A percentile compares a stretch with the other conserved stretches of the same genome.
Conservation (phyloP, 1,139 yeast genomes). For the Nadsonia starkeyi-henricii region DNA sequence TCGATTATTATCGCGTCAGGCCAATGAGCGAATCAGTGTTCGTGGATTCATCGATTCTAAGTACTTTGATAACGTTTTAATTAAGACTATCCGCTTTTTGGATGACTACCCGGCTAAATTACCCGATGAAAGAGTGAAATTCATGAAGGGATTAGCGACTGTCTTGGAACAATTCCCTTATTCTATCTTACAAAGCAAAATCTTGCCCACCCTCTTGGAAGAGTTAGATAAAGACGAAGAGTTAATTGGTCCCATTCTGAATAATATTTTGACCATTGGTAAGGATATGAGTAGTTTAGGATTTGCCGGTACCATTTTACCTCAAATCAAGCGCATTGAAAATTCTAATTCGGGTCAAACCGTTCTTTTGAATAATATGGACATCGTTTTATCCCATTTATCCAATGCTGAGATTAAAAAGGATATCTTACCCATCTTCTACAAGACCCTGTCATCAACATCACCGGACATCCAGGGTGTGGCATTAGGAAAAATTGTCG, state of each 20-base stretch:
- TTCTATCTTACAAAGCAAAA: constrained; percentile 52
- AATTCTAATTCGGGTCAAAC: constrained; percentile 37
- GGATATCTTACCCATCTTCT: constrained; percentile 24
- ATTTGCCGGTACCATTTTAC: constrained; percentile 58
- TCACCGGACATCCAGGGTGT: constrained; percentile 40
- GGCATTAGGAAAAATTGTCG: constrained; percentile 34
- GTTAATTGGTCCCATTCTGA: constrained; percentile 41
- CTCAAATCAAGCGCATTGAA: constrained; percentile 31
- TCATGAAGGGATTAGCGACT: constrained; percentile 48
- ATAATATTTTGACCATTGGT: constrained; percentile 48
- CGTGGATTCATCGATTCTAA: constrained; percentile 41
- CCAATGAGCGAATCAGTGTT: constrained; percentile 30
- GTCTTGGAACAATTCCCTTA: constrained; percentile 60
- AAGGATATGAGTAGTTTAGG: constrained; percentile 56
- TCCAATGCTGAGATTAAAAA: constrained; percentile 29
- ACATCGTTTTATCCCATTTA: constrained; percentile 37
- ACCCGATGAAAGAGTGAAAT: constrained; percentile 50
- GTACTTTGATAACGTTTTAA: constrained; percentile 65
- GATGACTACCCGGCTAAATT: constrained; percentile 76
- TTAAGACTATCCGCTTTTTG: constrained; percentile 67
- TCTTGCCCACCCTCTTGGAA: constrained; percentile 55
- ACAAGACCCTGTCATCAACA: constrained; percentile 21
- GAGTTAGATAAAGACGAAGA: constrained; percentile 32
- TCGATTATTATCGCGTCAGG: constrained; percentile 28
- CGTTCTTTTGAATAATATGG: constrained; percentile 43